Evolutionary conservation across 805 yeast species (phyloP).

Genomic region (Saturnispora serradocipensis): DNA sequence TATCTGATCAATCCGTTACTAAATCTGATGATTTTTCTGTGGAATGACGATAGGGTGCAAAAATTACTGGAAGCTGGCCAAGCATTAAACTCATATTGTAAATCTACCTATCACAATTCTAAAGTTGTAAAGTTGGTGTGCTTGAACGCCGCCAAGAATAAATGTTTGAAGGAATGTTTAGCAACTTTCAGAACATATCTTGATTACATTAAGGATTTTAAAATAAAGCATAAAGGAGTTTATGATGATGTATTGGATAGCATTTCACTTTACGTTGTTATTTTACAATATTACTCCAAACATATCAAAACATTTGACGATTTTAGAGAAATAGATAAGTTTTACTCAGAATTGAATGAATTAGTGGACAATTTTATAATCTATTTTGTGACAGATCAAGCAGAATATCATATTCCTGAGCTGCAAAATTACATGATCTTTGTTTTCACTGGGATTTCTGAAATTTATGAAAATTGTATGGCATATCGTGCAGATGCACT

Average conservation of each 20-base stretch:
- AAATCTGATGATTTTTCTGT: slow-evolving; percentile 20
- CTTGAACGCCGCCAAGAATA: slow-evolving; percentile 19
- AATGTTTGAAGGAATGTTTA: slow-evolving; percentile 18
- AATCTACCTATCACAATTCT: slow-evolving; percentile 39
- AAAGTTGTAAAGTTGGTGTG: slow-evolving; percentile 29
- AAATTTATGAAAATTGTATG: slow-evolving; percentile 16
- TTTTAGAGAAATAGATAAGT: slow-evolving; percentile 14
- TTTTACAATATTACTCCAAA: slow-evolving; percentile 14
- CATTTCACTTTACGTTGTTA: slow-evolving; percentile 17
- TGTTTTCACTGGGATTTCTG: slow-evolving; percentile 19
- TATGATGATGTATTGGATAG: slow-evolving; percentile 30
- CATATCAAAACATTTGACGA: slow-evolving; percentile 6
- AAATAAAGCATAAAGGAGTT: slow-evolving; percentile 26
- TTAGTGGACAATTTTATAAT: slow-evolving; percentile 9
- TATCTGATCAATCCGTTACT: slow-evolving; percentile 26
- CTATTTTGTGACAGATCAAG: slow-evolving; percentile 5
- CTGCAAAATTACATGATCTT: slow-evolving; percentile 17
- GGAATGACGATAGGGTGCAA: slow-evolving; percentile 6
- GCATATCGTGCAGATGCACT: not conserved
- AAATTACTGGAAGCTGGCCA: slow-evolving; percentile 17
- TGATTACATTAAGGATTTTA: slow-evolving; percentile 32
- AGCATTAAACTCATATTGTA: slow-evolving; percentile 28
- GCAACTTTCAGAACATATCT: slow-evolving; percentile 33
- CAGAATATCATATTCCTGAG: slow-evolving; percentile 16
- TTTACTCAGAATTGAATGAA: slow-evolving; percentile 12